Evolutionary conservation across 768 basidiomycete genomes (phyloP).

Genomic region (Tylopilus plumbeoviolaceoides): DNA sequence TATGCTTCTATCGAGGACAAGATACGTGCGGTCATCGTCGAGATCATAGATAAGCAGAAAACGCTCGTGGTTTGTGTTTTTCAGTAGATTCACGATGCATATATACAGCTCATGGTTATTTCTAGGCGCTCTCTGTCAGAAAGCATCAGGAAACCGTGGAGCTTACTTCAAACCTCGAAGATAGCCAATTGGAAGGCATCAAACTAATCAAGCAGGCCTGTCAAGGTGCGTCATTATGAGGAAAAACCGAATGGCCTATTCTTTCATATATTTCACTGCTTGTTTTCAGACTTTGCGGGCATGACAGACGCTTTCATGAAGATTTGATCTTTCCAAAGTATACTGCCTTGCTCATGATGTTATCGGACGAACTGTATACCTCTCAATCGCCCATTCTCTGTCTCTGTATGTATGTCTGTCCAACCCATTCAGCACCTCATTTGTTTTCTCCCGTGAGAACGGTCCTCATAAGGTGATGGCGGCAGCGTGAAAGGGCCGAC

Average conservation of each 20-base stretch:
- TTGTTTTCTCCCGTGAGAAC: background rate
- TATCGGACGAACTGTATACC: background rate
- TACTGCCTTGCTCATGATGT: background rate
- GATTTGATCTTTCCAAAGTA: conserved; percentile 1
- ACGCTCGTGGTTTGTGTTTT: conserved; percentile 22
- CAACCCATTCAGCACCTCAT: background rate
- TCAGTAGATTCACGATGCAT: background rate
- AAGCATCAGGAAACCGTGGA: conserved; percentile 26
- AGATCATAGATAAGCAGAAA: conserved; percentile 22
- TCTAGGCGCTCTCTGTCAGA: conserved; percentile 24
- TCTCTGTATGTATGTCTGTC: background rate
- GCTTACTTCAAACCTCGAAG: conserved; percentile 20
- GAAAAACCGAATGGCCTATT: too few relatives aligned
- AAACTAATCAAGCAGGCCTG: conserved; percentile 16
- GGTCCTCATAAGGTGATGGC: background rate
- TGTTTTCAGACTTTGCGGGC: conserved; percentile 13
- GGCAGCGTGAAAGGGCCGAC: background rate
- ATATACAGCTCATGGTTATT: background rate
- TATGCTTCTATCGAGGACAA: conserved; percentile 25
- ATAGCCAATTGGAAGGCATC: conserved; percentile 23
- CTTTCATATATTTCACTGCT: background rate
- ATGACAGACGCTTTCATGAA: conserved; percentile 23
- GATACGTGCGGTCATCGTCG: conserved; percentile 24
- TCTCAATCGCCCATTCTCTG: background rate
- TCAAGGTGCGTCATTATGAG: conserved; percentile 13